Evolutionary conservation across 2,329 filamentous ascomycete genomes (phyloP), one percentile per base, ranked within the genome.

Genomic region (Pyrenophora teres): DNA sequence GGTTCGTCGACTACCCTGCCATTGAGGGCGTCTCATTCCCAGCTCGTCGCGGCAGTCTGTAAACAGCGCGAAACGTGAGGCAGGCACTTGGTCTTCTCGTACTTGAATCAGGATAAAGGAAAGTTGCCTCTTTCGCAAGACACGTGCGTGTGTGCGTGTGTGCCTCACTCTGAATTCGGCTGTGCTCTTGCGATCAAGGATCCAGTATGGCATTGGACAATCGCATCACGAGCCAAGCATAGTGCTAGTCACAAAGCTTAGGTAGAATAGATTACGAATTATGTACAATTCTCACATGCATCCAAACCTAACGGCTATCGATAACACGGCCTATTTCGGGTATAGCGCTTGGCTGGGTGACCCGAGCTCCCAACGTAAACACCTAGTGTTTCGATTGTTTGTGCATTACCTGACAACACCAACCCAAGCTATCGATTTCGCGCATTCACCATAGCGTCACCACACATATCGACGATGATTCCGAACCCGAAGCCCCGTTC

Each of bases 1-100:
- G 94, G 94, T 97, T 99, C 72, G 91, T 92, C 37, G 94, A 97
- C 72, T 82, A 86, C 67, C 80, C 89, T 4, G 93, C 94, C 40
- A 86, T 95, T 10, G 88, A 96, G 68, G 92, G 90, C 4, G 90
- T 99, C 10, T 80, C 81, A 54, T 97, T 90, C 70, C 90, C 92
- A 19, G 83, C 67, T 23, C 68, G 88, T 69, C 86, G 89, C 63
- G 87, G 89, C 16, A 87, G 81, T 67, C 73, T 87, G 54, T 87
- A 69, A 76, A 48, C n/a, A 15, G 18, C 18, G 36, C 8, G 19
- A 6, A 18, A 16, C 27, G 30, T 23, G 12, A 36, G 12, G 12
- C 31, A 36, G 12, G 12, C 31, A 39, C 18, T 16, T 30, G 27
- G 15, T 35, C 19, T 7, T 27, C 13, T 39, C 36, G 19, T 18